Base-by-base conservation (phyloP, 2,329 filamentous ascomycete species). In the Myriosclerotinia duriaeana region DNA sequence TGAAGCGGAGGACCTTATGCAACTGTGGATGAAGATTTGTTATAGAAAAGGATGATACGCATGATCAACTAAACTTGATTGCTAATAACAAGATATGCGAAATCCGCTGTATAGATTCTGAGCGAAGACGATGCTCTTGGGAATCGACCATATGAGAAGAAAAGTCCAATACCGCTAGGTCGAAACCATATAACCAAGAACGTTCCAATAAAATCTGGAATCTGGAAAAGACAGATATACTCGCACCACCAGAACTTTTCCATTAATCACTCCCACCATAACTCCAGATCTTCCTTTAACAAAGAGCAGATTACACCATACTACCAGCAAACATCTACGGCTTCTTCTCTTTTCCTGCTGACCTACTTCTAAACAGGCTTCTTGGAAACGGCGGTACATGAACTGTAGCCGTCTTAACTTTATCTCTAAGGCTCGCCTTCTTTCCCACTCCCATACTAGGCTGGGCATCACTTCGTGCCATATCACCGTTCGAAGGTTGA, bases 381-480 rank as follows among this genome's bases (percentile, higher is more conserved):
- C 62, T 65, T 17, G 62, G 53, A 65, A 65, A 65, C 12, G 62
- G 62, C 15, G 62, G 53, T 9, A 65, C 62, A 50, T 65, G 62
- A 46, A 65, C 62, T 40, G 58, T 60, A 14, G 58, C 58, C 15
- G 62, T 65, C 22, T 65, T 65, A 2, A 65, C 62, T 17, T 65
- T 65, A 17, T 65, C 42, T 17, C 42, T 46, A 50, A 65, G 62
- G 22, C 53, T 58, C 1, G 53, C 42, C 34, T 65, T 65, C 53
- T 58, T 65, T 17, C 62, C 42, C 5, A 42, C 20, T n/a, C 34
- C 60, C 22, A 53, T 53, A 34, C 17, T 11, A 15, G 36, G 1
- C 17, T 58, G 53, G 2, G 2, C 26, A 2, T 44, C 53, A 36
- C 20, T 46, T 34, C 38, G 53, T 7, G 36, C 22, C 7, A 56